Percentiles rank a stretch among this genome's conserved stretches.
These are phyloP conservation scores for Cinnamomum micranthum DNA, from an alignment of 164 flowering plant species.

Conservation along the genomic window DNA sequence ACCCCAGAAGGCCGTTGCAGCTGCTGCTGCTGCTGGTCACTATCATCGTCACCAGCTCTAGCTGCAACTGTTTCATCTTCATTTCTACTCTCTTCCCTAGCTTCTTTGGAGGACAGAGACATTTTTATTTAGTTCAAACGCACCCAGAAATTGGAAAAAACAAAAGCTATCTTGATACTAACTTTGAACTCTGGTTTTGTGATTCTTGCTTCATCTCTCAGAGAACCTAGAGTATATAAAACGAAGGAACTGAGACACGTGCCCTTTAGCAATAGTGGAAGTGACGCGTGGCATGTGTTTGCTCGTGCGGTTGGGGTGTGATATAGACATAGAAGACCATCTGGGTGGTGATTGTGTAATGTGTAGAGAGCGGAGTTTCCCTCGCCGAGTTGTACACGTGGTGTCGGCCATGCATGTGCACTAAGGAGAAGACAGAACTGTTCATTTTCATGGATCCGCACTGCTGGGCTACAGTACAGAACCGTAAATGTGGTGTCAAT, in stretches of 20 bases:
- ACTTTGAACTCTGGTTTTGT: too few relatives aligned
- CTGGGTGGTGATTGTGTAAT: too few relatives aligned
- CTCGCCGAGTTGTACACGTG: not conserved
- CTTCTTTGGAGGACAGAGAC: constrained; percentile 12
- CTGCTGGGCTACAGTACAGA: too few relatives aligned
- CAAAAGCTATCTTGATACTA: too few relatives aligned
- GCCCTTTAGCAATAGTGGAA: not conserved
- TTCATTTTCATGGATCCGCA: too few relatives aligned
- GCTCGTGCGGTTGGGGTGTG: too few relatives aligned
- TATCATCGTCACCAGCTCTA: not conserved
- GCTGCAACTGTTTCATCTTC: not conserved
- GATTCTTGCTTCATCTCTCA: not conserved
- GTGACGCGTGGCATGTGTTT: not conserved
- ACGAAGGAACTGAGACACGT: not conserved
- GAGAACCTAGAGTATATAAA: not conserved
- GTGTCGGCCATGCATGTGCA: not conserved
- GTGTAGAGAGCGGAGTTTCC: too few relatives aligned
- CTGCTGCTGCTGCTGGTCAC: not conserved
- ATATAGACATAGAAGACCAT: too few relatives aligned
- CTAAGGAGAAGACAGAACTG: too few relatives aligned
- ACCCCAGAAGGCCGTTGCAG: constrained; percentile 10
- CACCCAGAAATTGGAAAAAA: too few relatives aligned
- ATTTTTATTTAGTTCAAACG: not conserved
- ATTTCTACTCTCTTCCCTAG: constrained; percentile 7
- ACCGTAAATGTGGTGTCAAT: too few relatives aligned